A percentile compares a stretch with the other conserved stretches of the same genome.
Evolutionary conservation across 306 rosid genomes (phyloP).

Genomic region (peach (Prunus persica)): DNA sequence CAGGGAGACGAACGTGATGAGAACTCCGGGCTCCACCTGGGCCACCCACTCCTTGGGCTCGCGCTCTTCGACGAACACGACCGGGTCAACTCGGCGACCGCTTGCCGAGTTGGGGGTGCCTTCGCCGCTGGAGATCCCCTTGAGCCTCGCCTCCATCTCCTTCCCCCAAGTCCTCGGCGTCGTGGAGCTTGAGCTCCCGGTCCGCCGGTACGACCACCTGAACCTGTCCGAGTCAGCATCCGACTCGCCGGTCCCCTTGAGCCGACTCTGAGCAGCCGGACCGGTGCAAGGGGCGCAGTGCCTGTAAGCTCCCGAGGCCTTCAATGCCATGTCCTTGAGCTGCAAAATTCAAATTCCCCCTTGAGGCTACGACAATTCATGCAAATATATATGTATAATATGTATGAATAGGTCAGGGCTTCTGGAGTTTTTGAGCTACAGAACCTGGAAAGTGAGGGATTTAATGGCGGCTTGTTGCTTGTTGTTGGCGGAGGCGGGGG

Average conservation of each 20-base stretch:
- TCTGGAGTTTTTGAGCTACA: neutral
- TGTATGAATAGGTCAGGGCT: neutral
- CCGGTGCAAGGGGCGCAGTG: constrained; percentile 80
- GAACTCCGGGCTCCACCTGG: constrained; percentile 79
- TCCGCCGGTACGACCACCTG: constrained; percentile 72
- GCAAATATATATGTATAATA: neutral
- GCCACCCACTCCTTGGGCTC: constrained; percentile 92
- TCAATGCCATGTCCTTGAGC: constrained; percentile 92
- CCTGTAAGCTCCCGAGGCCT: constrained; percentile 86
- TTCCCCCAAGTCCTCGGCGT: constrained; percentile 81
- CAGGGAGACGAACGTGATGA: constrained; percentile 73
- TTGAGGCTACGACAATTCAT: neutral
- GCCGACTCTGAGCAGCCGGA: constrained; percentile 39
- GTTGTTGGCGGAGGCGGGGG: constrained; percentile 26
- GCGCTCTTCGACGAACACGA: constrained; percentile 71
- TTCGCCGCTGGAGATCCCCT: constrained; percentile 86
- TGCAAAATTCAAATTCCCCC: constrained; percentile 16
- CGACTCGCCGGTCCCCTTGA: constrained; percentile 42
- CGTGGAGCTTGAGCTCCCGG: constrained; percentile 76
- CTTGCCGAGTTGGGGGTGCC: constrained; percentile 78
- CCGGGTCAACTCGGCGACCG: constrained; percentile 67
- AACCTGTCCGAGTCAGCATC: constrained; percentile 77
- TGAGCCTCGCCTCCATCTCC: constrained; percentile 90
- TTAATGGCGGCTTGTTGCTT: constrained; percentile 60
- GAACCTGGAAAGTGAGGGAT: constrained; percentile 80